Base-by-base conservation (phyloP, 169 alveolate genomes). In the Plasmodium gallinaceum region DNA sequence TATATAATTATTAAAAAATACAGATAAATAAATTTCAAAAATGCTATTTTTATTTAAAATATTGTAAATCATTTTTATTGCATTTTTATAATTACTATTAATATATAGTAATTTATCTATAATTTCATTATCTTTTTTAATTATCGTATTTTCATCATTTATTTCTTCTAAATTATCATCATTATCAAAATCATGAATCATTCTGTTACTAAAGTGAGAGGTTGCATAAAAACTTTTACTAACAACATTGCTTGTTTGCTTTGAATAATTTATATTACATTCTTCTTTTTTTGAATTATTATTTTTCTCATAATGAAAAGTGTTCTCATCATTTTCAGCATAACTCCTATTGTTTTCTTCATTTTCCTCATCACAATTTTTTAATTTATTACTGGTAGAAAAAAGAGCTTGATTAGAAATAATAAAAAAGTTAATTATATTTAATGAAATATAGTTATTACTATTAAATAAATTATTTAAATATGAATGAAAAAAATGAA, bases 151-250 rank as follows among this genome's bases (percentile, higher is more conserved):
- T 7, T 57, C 14, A 0, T 57, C 22, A 51, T 52, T 26, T 45
- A 2, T 1, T 9, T 37, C 48, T 60, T 74, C 88, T 20, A 22
- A 64, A 3, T 52, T 12, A 18, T 78, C 89, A 8, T 46, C 78
- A 43, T 64, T 66, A 20, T 32, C 68, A 62, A 48, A 64, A 64
- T 78, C 78, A 32, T 20, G 62, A 9, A 65, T n/a, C 78, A 78
- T 78, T 32, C 89, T 78, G 43, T 51, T 68, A 45, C 14, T 66
- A 18, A 78, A 46, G 43, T 78, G 64, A 7, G 89, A 64, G 6
- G 89, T 78, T 20, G 76, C 78, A 60, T 45, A 78, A 24, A 64
- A 78, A 58, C 89, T 78, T 57, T 68, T 78, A 32, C 66, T 57
- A 10, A 14, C 14, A 18, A 51, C 32, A 7, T 68, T 18, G 5